These are phyloP conservation scores for Craterostigma plantagineum DNA, from an alignment of 257 asterid genomes.

Conservation along the genomic window DNA sequence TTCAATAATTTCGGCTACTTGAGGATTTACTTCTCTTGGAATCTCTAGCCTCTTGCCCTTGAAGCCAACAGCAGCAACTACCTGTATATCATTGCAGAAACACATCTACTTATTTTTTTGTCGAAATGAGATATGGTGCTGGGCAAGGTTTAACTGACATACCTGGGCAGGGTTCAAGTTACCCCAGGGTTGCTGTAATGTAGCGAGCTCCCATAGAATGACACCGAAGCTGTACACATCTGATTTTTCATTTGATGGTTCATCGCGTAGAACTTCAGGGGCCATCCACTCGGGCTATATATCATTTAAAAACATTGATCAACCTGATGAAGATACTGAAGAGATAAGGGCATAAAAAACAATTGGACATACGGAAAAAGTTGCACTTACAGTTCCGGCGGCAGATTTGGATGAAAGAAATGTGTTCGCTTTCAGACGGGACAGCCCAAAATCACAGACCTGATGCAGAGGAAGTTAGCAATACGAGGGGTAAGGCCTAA, in stretches of 20 bases:
- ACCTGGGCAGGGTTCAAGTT: conserved; percentile 96
- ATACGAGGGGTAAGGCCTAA: conserved; percentile 5
- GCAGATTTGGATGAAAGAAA: conserved; percentile 92
- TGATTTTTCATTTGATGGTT: conserved; percentile 92
- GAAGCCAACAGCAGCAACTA: conserved; percentile 96
- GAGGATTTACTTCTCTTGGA: conserved; percentile 56
- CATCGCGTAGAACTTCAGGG: conserved; percentile 95
- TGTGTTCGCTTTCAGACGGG: conserved; percentile 83
- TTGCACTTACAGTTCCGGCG: conserved; percentile 78
- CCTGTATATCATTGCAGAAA: conserved; percentile 20
- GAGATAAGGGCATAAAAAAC: neutral
- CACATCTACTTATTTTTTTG: neutral
- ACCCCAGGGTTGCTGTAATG: conserved; percentile 91
- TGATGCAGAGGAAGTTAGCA: conserved; percentile 9
- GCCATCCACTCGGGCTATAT: conserved; percentile 99
- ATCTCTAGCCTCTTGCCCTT: conserved; percentile 74
- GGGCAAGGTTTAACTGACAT: too few species aligned
- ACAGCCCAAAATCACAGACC: conserved; percentile 98
- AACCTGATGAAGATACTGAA: neutral
- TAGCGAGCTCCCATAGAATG: conserved; percentile 84
- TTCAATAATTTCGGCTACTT: conserved; percentile 65
- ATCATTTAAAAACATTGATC: neutral
- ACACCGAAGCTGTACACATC: conserved; percentile 91
- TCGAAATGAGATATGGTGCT: neutral
- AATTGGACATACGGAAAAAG: conserved; percentile 4